Base-by-base conservation (phyloP, 441 rosid genomes). In the Populus hybrid region DNA sequence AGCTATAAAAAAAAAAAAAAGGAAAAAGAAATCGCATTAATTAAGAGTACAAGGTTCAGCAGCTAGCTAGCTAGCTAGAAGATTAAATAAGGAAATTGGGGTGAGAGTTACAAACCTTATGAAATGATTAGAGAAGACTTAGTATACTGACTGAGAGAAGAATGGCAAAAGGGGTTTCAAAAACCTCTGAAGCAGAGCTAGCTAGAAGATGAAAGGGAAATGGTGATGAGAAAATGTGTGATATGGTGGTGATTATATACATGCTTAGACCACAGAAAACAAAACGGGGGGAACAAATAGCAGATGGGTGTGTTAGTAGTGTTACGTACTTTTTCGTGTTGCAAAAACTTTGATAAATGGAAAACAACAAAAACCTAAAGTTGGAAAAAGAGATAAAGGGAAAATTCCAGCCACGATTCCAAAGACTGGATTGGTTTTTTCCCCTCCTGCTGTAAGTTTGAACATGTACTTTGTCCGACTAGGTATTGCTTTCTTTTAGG, bases 331-430 rank as follows among this genome's bases (percentile, higher is more conserved):
- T 87, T 90, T 87, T 87, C 84, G 87, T 85, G 82, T 84, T 88
- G 83, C 71, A 70, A 83, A 70, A 85, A 85, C 75, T 87, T 91
- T 81, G 86, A 87, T 82, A 89, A 85, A 81, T 88, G 89, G 84
- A 87, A 78, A 74, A 67, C 77, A 67, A 76, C 35, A 35, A 74
- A 84, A 61, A 81, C 69, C 75, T 74, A 84, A 87, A 80, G 79
- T 66, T 69, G 67, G 34, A 83, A 79, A 83, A 81, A 70, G 76
- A 86, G 82, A 86, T 73, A 86, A 82, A 86, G 88, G 66, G 74
- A 18, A 84, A 86, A 83, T 84, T 86, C 83, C 75, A 81, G 85
- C 87, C 82, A 82, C 73, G 85, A 86, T 88, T 86, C 83, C 89
- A 74, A 83, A 82, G 85, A 86, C 86, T 68, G 81, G 75, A 79